These are phyloP conservation scores for Ganoderma leucocontextum DNA, from an alignment of 1,284 basidiomycete genomes.

Conservation along the genomic window DNA sequence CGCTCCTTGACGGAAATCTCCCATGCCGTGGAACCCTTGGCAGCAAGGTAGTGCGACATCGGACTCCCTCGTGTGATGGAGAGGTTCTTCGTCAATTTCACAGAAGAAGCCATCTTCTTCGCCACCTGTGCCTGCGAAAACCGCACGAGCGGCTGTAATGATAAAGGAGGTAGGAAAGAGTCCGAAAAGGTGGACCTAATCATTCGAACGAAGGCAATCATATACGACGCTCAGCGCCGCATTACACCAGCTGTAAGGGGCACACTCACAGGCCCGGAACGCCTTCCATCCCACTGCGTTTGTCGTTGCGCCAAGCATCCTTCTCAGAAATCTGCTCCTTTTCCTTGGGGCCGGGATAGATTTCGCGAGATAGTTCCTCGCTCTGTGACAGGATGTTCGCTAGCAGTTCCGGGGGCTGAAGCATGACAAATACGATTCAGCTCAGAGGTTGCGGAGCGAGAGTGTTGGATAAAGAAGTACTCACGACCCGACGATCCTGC, in stretches of 20 bases:
- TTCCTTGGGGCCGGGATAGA: constrained; percentile 53
- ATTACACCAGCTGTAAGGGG: constrained; percentile 6
- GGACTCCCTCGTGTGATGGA: constrained; percentile 64
- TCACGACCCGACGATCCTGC: constrained; percentile 68
- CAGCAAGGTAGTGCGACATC: constrained; percentile 66
- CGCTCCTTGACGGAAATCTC: constrained; percentile 68
- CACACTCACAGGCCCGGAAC: constrained; percentile 65
- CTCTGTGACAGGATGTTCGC: constrained; percentile 61
- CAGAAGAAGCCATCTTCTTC: constrained; percentile 63
- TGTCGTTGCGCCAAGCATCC: constrained; percentile 42
- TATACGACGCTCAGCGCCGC: constrained; percentile 12
- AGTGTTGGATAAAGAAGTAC: constrained; percentile 36
- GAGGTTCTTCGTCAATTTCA: constrained; percentile 68
- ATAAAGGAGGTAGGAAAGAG: constrained; percentile 41
- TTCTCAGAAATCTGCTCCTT: constrained; percentile 28
- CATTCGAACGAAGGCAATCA: background rate
- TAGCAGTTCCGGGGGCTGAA: constrained; percentile 73
- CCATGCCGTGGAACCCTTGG: constrained; percentile 78
- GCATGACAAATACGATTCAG: constrained; percentile 1
- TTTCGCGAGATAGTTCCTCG: constrained; percentile 54
- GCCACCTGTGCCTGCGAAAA: constrained; percentile 63
- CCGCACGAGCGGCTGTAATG: constrained; percentile 45
- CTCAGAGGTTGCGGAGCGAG: background rate
- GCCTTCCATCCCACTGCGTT: constrained; percentile 53
- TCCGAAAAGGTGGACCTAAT: constrained; percentile 37